Percentiles rank a stretch among this genome's conserved stretches.
These are phyloP conservation scores for Kwoniella dendrophila DNA, from an alignment of 768 basidiomycete species.

Conservation along the genomic window DNA sequence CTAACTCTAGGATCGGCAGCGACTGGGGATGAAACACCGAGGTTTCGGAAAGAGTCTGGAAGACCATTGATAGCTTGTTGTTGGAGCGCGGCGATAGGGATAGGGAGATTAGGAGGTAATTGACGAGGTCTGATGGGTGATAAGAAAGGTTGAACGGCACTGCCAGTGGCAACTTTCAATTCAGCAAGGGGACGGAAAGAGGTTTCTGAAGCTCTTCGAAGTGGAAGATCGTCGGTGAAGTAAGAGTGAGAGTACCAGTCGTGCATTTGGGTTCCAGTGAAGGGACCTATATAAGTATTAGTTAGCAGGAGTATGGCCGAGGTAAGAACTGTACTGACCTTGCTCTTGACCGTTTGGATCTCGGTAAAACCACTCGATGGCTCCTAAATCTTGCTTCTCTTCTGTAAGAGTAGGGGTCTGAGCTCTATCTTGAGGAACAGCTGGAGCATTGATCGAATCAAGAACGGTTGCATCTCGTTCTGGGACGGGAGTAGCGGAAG, in stretches of 20 bases:
- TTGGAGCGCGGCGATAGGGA: constrained; percentile 33
- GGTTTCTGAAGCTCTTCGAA: constrained; percentile 66
- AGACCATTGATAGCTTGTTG: constrained; percentile 21
- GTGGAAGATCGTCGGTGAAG: constrained; percentile 76
- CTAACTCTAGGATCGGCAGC: constrained; percentile 18
- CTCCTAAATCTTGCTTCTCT: constrained; percentile 35
- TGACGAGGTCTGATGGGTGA: constrained; percentile 59
- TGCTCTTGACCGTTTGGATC: constrained; percentile 90
- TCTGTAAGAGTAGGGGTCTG: constrained; percentile 10
- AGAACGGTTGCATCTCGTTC: constrained; percentile 49
- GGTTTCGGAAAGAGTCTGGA: constrained; percentile 26
- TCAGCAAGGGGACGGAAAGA: constrained; percentile 56
- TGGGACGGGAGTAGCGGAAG: constrained; percentile 50
- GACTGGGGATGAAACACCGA: constrained; percentile 19
- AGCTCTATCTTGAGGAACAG: constrained; percentile 5
- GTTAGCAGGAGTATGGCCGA: not conserved
- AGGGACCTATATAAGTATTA: constrained; percentile 68
- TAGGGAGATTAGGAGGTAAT: constrained; percentile 58
- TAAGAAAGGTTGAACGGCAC: constrained; percentile 56
- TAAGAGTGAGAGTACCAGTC: constrained; percentile 92
- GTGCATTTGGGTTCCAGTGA: constrained; percentile 86
- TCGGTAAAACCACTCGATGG: constrained; percentile 84
- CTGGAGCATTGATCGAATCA: constrained; percentile 16
- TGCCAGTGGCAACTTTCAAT: constrained; percentile 53
- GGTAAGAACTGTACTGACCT: constrained; percentile 62